Percentiles rank a stretch among this genome's conserved stretches.
These are phyloP conservation scores for Pinus taeda DNA, from an alignment of 75 land plant genomes.

Conservation along the genomic window DNA sequence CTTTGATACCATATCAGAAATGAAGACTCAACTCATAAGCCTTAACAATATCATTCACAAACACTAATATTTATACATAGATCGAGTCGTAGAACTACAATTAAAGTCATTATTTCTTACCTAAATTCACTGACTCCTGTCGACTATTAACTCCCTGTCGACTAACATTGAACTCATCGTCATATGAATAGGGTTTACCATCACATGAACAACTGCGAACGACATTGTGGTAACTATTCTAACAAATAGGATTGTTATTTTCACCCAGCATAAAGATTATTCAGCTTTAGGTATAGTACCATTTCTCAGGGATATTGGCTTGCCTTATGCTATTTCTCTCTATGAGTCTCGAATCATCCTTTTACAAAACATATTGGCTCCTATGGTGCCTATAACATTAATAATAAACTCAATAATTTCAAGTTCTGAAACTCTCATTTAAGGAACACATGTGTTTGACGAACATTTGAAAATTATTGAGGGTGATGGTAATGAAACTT, in stretches of 20 bases:
- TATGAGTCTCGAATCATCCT: conserved; percentile 62
- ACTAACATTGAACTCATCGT: too few species aligned
- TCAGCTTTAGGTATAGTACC: conserved; percentile 43
- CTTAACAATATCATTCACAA: too few species aligned
- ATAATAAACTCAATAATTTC: conserved; percentile 49
- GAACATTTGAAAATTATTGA: conserved; percentile 49
- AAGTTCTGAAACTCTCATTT: conserved; percentile 60
- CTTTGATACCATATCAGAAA: too few species aligned
- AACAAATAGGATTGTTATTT: conserved; percentile 29
- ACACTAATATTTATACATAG: too few species aligned
- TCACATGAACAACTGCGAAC: too few species aligned
- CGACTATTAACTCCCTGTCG: too few species aligned
- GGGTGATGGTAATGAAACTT: conserved; percentile 95
- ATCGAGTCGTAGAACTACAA: too few species aligned
- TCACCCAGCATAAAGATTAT: conserved; percentile 33
- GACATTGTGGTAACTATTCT: too few species aligned
- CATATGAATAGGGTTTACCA: too few species aligned
- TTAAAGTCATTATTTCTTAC: too few species aligned
- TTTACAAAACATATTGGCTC: conserved; percentile 26
- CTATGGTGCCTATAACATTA: conserved; percentile 61
- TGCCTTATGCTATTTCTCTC: conserved; percentile 48
- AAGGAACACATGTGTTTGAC: conserved; percentile 64
- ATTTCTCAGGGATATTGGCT: conserved; percentile 78
- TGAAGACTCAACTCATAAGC: too few species aligned
- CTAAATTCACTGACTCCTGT: too few species aligned